Conservation (phyloP, 371 early-diverging fungal species). For the Apophysomyces sp. region DNA sequence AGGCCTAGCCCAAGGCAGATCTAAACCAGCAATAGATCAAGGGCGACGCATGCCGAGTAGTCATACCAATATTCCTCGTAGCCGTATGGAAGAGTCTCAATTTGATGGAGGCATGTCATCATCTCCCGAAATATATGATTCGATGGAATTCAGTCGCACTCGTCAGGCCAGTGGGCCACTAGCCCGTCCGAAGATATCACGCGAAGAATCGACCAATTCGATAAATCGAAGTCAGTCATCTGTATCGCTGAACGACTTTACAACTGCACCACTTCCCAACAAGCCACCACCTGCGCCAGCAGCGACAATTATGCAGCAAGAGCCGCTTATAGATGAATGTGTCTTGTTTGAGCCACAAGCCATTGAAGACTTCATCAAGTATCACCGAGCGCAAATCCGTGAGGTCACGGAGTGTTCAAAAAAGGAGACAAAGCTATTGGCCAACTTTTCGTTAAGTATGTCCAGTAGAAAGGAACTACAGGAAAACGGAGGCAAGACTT, state of each 20-base stretch:
- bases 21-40: neutral
- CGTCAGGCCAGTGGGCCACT: constrained; percentile 6
- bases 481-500: constrained; percentile 13
- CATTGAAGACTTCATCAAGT: constrained; percentile 74
- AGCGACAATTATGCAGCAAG: constrained; percentile 3
- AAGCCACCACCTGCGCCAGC: neutral
- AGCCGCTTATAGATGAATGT: constrained; percentile 8
- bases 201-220: neutral
- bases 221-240: constrained; percentile 7
- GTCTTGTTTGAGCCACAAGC: constrained; percentile 24
- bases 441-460: constrained; percentile 62
- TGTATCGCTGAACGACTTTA: constrained; percentile 10
- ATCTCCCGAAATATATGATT: neutral
- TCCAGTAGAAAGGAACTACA: constrained; percentile 32
- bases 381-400: constrained; percentile 81
- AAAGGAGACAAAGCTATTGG: constrained; percentile 79
- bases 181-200: constrained; percentile 10
- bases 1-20: neutral
- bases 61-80: neutral
- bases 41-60: neutral
- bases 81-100: neutral
- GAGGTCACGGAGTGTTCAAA: constrained; percentile 78
- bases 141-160: neutral
- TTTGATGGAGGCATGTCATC: neutral
- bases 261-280: neutral